A percentile compares a stretch with the other conserved stretches of the same genome.
These are phyloP conservation scores for Arthrobotrys pseudoclavata DNA, from an alignment of 2,329 filamentous ascomycete genomes.

Conservation along the genomic window DNA sequence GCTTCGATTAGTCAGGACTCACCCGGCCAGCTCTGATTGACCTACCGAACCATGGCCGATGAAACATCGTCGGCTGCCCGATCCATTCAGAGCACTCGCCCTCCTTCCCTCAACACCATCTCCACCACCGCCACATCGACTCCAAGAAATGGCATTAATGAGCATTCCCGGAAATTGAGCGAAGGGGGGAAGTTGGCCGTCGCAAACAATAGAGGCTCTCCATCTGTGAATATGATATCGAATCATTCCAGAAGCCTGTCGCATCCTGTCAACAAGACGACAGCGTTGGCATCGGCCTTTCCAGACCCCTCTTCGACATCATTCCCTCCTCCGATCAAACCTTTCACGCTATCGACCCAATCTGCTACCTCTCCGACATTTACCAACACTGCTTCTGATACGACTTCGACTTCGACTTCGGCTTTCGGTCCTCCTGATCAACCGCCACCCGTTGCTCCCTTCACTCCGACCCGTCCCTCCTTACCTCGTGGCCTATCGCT, in stretches of 20 bases:
- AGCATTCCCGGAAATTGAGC: slow-evolving; percentile 32
- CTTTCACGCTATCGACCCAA: slow-evolving; percentile 30
- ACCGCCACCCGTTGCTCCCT: slow-evolving; percentile 18
- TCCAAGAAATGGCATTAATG: slow-evolving; percentile 25
- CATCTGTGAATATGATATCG: slow-evolving; percentile 45
- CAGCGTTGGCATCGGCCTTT: slow-evolving; percentile 13
- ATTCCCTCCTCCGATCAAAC: slow-evolving; percentile 27
- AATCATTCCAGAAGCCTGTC: slow-evolving; percentile 56
- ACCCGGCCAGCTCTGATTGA: not conserved
- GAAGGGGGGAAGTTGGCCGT: slow-evolving; percentile 20
- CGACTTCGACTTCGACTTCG: slow-evolving; percentile 2
- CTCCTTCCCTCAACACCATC: slow-evolving; percentile 36
- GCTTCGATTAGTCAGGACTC: slow-evolving; percentile 28
- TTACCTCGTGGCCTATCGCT: slow-evolving; percentile 56
- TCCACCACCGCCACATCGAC: slow-evolving; percentile 6
- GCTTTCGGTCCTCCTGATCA: slow-evolving; percentile 8
- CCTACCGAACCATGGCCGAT: slow-evolving; percentile 48
- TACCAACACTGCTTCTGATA: slow-evolving; percentile 1
- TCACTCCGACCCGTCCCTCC: slow-evolving; percentile 50
- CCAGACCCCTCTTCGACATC: slow-evolving; percentile 26
- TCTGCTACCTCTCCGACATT: slow-evolving; percentile 1
- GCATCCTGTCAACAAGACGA: slow-evolving; percentile 56
- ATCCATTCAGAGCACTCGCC: slow-evolving; percentile 51
- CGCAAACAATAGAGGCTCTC: slow-evolving; percentile 17
- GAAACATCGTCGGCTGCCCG: slow-evolving; percentile 58